Evolutionary conservation across 148 eudicot genomes (phyloP), one percentile per base, ranked within the genome.

Genomic region (Rhododendron vialii): DNA sequence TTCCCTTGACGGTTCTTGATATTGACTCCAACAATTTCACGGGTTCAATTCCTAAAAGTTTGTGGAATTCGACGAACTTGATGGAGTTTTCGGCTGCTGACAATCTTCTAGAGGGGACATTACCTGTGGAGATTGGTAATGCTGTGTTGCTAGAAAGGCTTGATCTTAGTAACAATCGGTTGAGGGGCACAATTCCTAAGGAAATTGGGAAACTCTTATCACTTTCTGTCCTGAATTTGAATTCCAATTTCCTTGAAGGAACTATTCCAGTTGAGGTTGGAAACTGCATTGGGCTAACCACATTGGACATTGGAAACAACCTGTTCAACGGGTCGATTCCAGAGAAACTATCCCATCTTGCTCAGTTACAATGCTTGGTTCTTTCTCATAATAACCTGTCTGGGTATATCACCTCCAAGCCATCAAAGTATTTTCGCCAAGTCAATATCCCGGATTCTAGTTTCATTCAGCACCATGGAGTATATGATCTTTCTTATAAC

Each of bases 381-480:
- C 92, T 92, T 53, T 90, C 94, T 6, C 71, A 90, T 45, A 92
- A 92, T 50, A 61, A 86, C 65, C 89, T 92, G 12, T 87, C 91
- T 6, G 94, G 94, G 12, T 4, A 82, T 1, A 90, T 92, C 36
- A 92, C 94, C 43, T 82, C 89, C 0, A 88, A 86, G n/a, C 51
- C 20, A 9, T 88, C 91, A 3, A 87, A 63, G 82, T 92, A 92
- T 82, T 92, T 90, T 57, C 89, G 85, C 26, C 90, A 92, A 86
- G 81, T 84, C 69, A 79, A 20, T 69, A 90, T 92, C 12, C 94
- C 94, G 3, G 92, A 89, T 51, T 90, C 92, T 8, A 89, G 90
- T 80, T 92, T 67, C 48, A 36, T 92, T 55, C 94, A 92, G 88
- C 94, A 92, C 71, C 92, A 87, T 65, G 94, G 94, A 30, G 84